A percentile compares a stretch with the other conserved stretches of the same genome.
phyloP scores from a whole-genome alignment of 192 early-diverging fungal genomes.

The Podila epigama region DNA sequence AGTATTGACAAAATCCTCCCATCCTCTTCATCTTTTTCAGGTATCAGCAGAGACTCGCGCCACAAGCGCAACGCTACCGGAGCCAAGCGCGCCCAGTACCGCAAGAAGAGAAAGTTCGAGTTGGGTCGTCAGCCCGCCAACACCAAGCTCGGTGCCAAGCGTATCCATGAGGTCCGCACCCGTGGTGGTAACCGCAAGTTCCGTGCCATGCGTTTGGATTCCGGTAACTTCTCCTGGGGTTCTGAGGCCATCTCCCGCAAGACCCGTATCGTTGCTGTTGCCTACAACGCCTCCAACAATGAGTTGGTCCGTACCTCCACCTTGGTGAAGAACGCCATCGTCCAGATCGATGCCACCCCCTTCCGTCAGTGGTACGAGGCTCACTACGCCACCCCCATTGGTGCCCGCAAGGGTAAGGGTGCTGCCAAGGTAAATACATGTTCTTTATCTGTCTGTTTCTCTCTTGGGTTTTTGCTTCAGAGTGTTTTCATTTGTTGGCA shows the following conservation, averaged over 20 bases:
- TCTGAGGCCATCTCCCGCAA: conserved; percentile 95
- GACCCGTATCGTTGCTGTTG: conserved; percentile 94
- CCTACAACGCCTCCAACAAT: conserved; percentile 99
- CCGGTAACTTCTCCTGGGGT: conserved; percentile 98
- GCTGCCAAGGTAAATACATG: conserved; percentile 43
- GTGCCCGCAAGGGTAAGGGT: conserved; percentile 81
- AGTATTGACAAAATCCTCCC: conserved; percentile 6
- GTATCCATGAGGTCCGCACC: conserved; percentile 94
- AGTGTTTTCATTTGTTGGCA: no score
- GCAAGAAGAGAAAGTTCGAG: conserved; percentile 99
- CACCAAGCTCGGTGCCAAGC: conserved; percentile 97
- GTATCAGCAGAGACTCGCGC: conserved; percentile 99
- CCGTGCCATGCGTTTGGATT: conserved; percentile 96
- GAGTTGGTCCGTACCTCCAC: conserved; percentile 99
- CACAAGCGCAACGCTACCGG: conserved; percentile 98
- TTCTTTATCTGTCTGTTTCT: neutral
- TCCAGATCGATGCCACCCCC: conserved; percentile 98
- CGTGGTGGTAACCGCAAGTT: conserved; percentile 99
- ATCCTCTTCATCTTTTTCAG: conserved; percentile 53
- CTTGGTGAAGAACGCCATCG: conserved; percentile 96
- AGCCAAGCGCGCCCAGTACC: conserved; percentile 99
- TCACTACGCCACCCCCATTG: conserved; percentile 91
- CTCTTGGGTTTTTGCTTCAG: no score
- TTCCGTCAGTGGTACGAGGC: conserved; percentile 99
- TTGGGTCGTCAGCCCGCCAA: conserved; percentile 97